These are phyloP conservation scores for Paracoccidioides brasiliensis DNA, from an alignment of 2,329 filamentous ascomycete genomes.

Conservation along the genomic window DNA sequence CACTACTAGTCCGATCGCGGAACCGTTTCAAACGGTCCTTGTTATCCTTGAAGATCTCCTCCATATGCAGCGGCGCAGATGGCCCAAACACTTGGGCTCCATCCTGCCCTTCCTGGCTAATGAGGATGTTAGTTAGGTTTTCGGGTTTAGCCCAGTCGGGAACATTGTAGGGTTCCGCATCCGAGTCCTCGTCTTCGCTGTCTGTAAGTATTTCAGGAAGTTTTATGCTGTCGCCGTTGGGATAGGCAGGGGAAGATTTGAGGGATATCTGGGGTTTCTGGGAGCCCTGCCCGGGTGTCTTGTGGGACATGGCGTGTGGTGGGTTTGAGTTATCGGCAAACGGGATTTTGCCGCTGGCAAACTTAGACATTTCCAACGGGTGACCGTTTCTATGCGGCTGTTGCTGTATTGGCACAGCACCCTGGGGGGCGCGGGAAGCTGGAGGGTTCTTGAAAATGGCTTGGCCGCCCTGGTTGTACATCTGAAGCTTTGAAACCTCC, in stretches of 20 bases:
- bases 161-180: conserved; percentile 47
- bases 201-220: conserved; percentile 93
- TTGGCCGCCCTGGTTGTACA: conserved; percentile 23
- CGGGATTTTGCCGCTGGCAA: conserved; percentile 77
- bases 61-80: conserved; percentile 79
- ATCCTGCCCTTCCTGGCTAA: conserved; percentile 59
- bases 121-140: conserved; percentile 60
- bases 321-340: conserved; percentile 61
- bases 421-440: conserved; percentile 36
- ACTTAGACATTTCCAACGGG: conserved; percentile 72
- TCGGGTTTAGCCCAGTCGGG: conserved; percentile 85
- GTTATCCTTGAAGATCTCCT: conserved; percentile 87
- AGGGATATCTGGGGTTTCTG: conserved; percentile 18
- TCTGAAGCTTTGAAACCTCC: conserved; percentile 28
- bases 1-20: conserved; percentile 79
- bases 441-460: conserved; percentile 24
- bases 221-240: conserved; percentile 78
- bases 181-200: conserved; percentile 70
- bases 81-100: conserved; percentile 87
- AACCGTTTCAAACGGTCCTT: conserved; percentile 79
- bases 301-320: conserved; percentile 41
- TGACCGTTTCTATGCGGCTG: conserved; percentile 51
- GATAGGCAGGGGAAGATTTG: conserved; percentile 69
- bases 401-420: conserved; percentile 26
- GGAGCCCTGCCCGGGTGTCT: conserved; percentile 51